Conservation (phyloP, 495 filamentous ascomycete species). For the Chaetomium fimeti region DNA sequence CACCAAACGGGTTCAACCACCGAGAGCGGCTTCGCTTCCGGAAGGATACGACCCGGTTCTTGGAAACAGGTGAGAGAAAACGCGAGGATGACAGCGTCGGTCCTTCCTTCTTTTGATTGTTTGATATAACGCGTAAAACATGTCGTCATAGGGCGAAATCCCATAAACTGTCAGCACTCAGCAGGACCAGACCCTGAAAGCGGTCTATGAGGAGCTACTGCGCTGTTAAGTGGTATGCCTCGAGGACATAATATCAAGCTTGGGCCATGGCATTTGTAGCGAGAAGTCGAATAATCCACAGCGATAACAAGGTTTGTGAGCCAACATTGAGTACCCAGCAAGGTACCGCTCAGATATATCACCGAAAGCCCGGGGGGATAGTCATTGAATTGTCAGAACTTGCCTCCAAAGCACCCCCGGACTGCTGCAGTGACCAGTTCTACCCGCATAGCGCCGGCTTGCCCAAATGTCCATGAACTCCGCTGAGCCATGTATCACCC, state of each 20-base stretch:
- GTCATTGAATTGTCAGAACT: background rate
- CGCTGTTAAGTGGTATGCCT: too few relatives aligned
- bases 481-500: background rate
- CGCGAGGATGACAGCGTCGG: background rate
- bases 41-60: background rate
- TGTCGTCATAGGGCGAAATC: too few relatives aligned
- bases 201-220: too few relatives aligned
- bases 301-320: background rate
- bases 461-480: background rate
- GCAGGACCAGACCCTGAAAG: too few relatives aligned
- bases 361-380: background rate
- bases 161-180: too few relatives aligned
- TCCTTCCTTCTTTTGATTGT: background rate
- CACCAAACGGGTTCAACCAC: constrained; percentile 2
- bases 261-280: too few relatives aligned
- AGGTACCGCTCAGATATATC: background rate
- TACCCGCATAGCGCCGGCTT: background rate
- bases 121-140: background rate
- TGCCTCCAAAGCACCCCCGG: background rate
- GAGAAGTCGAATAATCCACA: too few relatives aligned
- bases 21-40: background rate
- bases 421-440: background rate
- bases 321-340: background rate
- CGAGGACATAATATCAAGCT: too few relatives aligned
- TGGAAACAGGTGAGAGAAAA: background rate